Evolutionary conservation across 2,329 filamentous ascomycete species (phyloP).

Genomic region (Trichophyton simii): DNA sequence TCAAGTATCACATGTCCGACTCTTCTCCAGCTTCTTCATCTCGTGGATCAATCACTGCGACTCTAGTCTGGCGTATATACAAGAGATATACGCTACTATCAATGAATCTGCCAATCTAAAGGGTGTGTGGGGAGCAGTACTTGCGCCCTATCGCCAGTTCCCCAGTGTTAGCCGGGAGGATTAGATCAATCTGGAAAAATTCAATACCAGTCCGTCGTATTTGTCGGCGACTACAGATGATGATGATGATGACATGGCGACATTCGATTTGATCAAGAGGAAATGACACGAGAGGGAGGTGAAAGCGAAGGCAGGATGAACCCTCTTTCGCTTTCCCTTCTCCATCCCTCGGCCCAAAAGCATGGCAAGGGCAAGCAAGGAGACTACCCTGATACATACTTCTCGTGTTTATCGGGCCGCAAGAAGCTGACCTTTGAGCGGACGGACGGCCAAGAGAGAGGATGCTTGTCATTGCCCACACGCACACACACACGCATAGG

Average conservation of each 20-base stretch:
- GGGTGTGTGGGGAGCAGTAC: neutral
- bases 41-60: neutral
- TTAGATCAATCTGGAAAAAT: neutral
- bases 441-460: neutral
- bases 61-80: neutral
- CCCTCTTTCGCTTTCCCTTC: neutral
- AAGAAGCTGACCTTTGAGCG: neutral
- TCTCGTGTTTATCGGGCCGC: neutral
- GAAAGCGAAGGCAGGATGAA: neutral
- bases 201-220: neutral
- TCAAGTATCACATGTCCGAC: neutral
- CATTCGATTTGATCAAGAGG: neutral
- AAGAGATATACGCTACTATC: neutral
- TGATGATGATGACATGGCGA: neutral
- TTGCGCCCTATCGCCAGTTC: neutral
- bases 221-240: neutral
- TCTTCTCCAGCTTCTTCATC: neutral
- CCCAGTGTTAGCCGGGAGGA: neutral
- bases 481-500: neutral
- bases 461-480: neutral
- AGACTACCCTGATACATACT: neutral
- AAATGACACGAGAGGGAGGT: neutral
- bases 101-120: neutral
- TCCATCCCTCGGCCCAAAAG: neutral
- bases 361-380: neutral